These are phyloP conservation scores for Neoarthrinium moseri DNA, from an alignment of 2,329 filamentous ascomycete species.

Conservation along the genomic window DNA sequence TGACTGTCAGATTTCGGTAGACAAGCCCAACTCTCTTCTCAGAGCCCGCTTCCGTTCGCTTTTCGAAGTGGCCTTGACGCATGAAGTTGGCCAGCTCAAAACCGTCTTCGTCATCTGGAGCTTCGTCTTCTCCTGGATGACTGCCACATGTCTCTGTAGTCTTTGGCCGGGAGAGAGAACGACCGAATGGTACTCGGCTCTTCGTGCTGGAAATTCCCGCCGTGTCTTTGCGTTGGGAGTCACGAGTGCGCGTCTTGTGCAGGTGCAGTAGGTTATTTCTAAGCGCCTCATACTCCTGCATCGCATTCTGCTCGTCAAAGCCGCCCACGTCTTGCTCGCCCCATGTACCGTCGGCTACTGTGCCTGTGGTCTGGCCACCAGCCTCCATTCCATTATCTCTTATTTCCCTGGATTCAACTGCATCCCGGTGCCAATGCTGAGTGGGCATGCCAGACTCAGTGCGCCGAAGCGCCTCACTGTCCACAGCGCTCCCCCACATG, in stretches of 20 bases:
- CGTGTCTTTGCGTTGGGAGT: slow-evolving; percentile 27
- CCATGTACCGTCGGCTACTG: slow-evolving; percentile 29
- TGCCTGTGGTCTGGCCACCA: not conserved
- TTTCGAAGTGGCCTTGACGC: slow-evolving; percentile 73
- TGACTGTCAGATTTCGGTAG: slow-evolving; percentile 74
- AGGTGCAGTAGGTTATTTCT: slow-evolving; percentile 32
- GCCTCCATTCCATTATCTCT: slow-evolving; percentile 7
- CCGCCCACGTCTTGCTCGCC: slow-evolving; percentile 35
- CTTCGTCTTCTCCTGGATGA: slow-evolving; percentile 40
- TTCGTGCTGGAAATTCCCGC: slow-evolving; percentile 5
- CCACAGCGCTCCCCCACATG: slow-evolving; percentile 32
- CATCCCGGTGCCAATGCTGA: slow-evolving; percentile 22
- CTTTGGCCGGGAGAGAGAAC: slow-evolving; percentile 10
- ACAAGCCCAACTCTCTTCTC: slow-evolving; percentile 77
- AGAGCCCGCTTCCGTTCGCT: slow-evolving; percentile 62
- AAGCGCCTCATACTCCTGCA: slow-evolving; percentile 33
- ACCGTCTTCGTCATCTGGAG: slow-evolving; percentile 44
- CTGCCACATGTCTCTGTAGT: slow-evolving; percentile 27
- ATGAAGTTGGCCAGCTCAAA: slow-evolving; percentile 72
- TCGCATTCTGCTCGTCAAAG: slow-evolving; percentile 30
- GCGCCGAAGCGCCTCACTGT: slow-evolving; percentile 30
- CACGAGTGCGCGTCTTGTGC: slow-evolving; percentile 32
- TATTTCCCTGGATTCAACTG: slow-evolving; percentile 16
- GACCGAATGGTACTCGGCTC: slow-evolving; percentile 9
- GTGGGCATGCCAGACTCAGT: slow-evolving; percentile 27